Conservation (phyloP, 352 stramenopile species). For the Globisporangium cylindrosporum region DNA sequence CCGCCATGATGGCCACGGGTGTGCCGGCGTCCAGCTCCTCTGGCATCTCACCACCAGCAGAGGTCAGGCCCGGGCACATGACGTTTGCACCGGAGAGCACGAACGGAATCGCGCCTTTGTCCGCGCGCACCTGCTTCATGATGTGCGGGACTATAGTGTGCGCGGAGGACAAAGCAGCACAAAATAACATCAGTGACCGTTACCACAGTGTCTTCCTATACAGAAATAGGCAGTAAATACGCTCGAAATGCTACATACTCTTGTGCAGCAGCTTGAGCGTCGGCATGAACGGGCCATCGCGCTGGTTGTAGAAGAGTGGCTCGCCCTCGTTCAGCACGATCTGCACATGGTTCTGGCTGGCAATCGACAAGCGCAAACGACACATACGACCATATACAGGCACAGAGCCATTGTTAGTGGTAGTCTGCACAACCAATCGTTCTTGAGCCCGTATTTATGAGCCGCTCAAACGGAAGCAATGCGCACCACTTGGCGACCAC, state of each 20-base stretch:
- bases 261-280: conserved; percentile 95
- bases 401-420: neutral
- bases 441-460: neutral
- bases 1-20: conserved; percentile 94
- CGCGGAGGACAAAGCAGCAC: neutral
- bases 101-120: conserved; percentile 98
- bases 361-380: conserved; percentile 4
- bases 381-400: neutral
- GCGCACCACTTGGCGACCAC: conserved; percentile 89
- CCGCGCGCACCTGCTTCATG: conserved; percentile 92
- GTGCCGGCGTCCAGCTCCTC: conserved; percentile 80
- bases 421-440: neutral
- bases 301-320: conserved; percentile 95
- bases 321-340: conserved; percentile 88
- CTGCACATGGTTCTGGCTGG: conserved; percentile 88
- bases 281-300: conserved; percentile 96
- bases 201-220: neutral
- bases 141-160: conserved; percentile 74
- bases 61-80: conserved; percentile 98
- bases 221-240: neutral
- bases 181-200: neutral
- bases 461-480: neutral
- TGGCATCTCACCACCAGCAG: conserved; percentile 91
- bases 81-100: conserved; percentile 97
- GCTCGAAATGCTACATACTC: conserved; percentile 32